Percentiles rank a stretch among this genome's conserved stretches.
phyloP scores from a whole-genome alignment of 345 rosid species.

The Salix exigua region DNA sequence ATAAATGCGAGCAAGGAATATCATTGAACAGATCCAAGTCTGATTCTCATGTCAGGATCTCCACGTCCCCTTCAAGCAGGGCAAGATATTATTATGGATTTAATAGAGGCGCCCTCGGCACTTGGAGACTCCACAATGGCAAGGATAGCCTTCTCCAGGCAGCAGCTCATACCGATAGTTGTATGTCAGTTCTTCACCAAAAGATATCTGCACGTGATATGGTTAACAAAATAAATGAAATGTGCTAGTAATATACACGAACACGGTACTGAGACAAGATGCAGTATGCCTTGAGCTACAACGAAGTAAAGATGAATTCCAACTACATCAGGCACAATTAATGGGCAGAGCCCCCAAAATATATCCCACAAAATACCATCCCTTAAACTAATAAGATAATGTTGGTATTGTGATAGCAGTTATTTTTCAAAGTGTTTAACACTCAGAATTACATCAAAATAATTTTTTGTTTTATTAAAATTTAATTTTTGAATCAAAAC shows the following conservation, averaged over 20 bases:
- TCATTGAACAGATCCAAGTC: background rate
- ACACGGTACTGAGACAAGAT: background rate
- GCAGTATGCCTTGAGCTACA: background rate
- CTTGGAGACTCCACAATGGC: conserved; percentile 64
- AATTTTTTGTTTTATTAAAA: too few relatives aligned
- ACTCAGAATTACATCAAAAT: too few relatives aligned
- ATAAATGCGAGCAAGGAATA: background rate
- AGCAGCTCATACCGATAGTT: conserved; percentile 50
- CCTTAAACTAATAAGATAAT: background rate
- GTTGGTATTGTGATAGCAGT: too few relatives aligned
- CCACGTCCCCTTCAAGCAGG: background rate
- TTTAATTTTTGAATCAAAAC: too few relatives aligned
- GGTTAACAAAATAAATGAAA: conserved; percentile 6
- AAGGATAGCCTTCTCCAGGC: conserved; percentile 57
- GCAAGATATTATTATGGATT: background rate
- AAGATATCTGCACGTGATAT: conserved; percentile 65
- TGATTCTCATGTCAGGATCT: background rate
- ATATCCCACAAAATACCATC: background rate
- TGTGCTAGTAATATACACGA: background rate
- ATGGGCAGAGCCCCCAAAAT: background rate
- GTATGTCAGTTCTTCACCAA: conserved; percentile 83
- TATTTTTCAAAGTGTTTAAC: too few relatives aligned
- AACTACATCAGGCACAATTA: background rate
- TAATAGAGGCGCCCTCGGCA: conserved; percentile 67
- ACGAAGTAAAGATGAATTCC: background rate